Base-by-base conservation (phyloP, 163 green algal genomes). In the Scenedesmus sp. region DNA sequence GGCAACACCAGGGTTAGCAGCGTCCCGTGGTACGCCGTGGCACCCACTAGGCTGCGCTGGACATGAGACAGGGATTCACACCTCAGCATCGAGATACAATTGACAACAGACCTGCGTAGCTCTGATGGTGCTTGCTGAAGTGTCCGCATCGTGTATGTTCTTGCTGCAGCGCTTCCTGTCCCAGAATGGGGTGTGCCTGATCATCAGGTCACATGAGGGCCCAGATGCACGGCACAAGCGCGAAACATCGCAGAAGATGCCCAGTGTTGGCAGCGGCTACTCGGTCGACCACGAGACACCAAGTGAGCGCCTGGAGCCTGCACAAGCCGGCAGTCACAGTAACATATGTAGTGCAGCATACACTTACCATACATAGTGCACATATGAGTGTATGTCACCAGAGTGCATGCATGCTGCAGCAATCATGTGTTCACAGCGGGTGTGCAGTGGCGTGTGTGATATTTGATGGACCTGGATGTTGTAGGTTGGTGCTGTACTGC, bases 191-290 rank as follows among this genome's bases (percentile, higher is more conserved):
- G 94, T 99, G 82, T 88, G 91, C 70, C 95, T 99, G 43, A 96
- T 99, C 81, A 92, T 99, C 40, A 94, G 98, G 0, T 98, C 95
- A 0, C 98, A 99, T 92, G 98, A 99, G 95, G 98, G 98, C 0
- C 98, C 98, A 2, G 98, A 99, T 89, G 98, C 98, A 30, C 96
- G 98, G 0, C 94, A 87, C 53, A 89, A 93, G 81, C 79, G 80
- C 22, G 59, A 2, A 6, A 9, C 44, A 33, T 5, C 49, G 26
- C 61, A 88, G 26, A 84, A 84, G 56, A 91, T 90, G 84, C 56
- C 35, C n/a, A 42, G 12, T 18, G 96, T 98, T 88, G 76, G 92
- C 22, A 85, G 81, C 22, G 98, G 98, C 2, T 99, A 97, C 93
- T 96, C 95, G 13, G 73, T 97, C 0, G 98, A 99, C 93, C 98